Evolutionary conservation across 768 basidiomycete genomes (phyloP), one percentile per base, ranked within the genome.

Genomic region (Ephemerocybe angulata): DNA sequence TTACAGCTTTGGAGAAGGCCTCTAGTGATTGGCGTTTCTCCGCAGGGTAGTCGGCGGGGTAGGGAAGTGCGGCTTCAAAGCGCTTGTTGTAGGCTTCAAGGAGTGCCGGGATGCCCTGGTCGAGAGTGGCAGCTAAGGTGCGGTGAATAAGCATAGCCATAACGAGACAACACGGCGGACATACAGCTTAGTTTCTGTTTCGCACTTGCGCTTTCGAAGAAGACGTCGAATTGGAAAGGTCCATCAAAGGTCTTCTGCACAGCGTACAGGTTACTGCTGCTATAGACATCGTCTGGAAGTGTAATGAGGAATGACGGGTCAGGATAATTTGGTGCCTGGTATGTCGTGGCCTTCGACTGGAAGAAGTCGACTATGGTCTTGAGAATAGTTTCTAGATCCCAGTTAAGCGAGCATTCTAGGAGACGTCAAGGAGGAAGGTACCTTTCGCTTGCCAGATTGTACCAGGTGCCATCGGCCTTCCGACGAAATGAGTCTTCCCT

Each of bases 381-480:
- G 50, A 86, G 53, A 38, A 95, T 78, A 30, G 78, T 52, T 44
- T 89, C 93, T 93, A 0, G 41, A 58, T n/a, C n/a, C n/a, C n/a
- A n/a, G n/a, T n/a, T n/a, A n/a, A n/a, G n/a, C n/a, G n/a, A n/a
- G n/a, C n/a, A n/a, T n/a, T n/a, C n/a, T n/a, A n/a, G n/a, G n/a
- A n/a, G n/a, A n/a, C n/a, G n/a, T n/a, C n/a, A n/a, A n/a, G n/a
- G n/a, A n/a, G n/a, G 27, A 33, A 52, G 64, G 21, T 57, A 88
- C 93, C 88, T 76, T 87, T 90, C 2, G 90, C 91, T 72, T 85
- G 77, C 93, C 93, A 96, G n/a, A 92, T 72, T 21, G 79, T 75
- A 13, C 85, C 88, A 4, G 79, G 65, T 6, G 79, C 73, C 12
- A 87, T 72, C 17, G 80, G 78, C 25, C 81, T 76, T 2, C 91